Base-by-base conservation (phyloP, 192 early-diverging fungal genomes). In the Mortierella alpina region DNA sequence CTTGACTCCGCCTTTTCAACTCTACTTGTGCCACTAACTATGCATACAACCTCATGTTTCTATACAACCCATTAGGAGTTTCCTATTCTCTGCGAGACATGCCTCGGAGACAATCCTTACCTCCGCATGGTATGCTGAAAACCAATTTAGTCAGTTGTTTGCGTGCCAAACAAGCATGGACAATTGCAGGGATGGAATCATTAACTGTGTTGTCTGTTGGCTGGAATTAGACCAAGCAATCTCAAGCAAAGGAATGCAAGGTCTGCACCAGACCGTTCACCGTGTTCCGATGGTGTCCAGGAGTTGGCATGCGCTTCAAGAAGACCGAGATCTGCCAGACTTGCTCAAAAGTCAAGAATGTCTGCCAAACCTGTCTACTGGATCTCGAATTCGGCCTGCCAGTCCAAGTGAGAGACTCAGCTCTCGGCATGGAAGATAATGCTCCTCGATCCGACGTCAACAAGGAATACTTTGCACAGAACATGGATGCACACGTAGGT, bases 281-380 rank as follows among this genome's bases (percentile, higher is more conserved):
- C 31, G 92, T 98, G 50, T 99, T 99, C 82, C 90, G 95, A 51
- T 99, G 98, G 98, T 86, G 91, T 59, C 98, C 98, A 15, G 98
- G 98, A 15, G 88, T 90, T 18, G 95, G 95, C 7, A 96, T 95
- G 95, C 91, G 97, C 63, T 95, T 93, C 88, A 99, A 98, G 77
- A 98, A 99, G 88, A 99, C 98, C 0, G 96, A 99, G 81, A 94
- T 99, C 63, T 99, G 98, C 68, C 94, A 96, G 80, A 95, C 95
- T 0, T 99, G 98, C 75, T 94, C 98, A 45, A 97, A 98, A 81
- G 87, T 99, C 72, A 99, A 99, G 85, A 99, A 99, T 83, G 95
- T 96, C 11, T 99, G 98, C 66, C 98, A 99, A 75, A 97, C 97
- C 8, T 99, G 98, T 76, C 85, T 98, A 17, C 84, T 98, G 51